phyloP scores from a whole-genome alignment of 768 basidiomycete genomes.

The Rhizopogon salebrosus region DNA sequence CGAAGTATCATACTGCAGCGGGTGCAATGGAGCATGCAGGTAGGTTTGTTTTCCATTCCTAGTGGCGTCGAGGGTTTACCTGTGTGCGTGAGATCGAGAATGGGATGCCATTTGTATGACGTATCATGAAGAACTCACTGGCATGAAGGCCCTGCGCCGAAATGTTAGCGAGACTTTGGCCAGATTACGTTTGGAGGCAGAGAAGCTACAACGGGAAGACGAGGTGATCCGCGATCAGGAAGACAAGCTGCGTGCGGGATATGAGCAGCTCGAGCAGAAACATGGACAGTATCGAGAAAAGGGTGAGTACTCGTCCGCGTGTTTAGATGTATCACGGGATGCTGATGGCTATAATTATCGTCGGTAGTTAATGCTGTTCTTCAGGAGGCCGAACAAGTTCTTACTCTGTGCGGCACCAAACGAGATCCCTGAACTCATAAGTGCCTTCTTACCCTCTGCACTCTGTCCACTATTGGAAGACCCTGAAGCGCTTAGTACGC shows the following conservation, averaged over 20 bases:
- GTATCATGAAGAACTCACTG: slow-evolving; percentile 59
- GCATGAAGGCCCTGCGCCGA: slow-evolving; percentile 50
- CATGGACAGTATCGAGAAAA: slow-evolving; percentile 37
- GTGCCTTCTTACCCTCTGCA: no score
- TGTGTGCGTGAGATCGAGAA: slow-evolving; percentile 41
- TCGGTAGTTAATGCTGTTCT: slow-evolving; percentile 34
- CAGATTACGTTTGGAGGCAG: slow-evolving; percentile 33
- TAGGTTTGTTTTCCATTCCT: slow-evolving; percentile 14
- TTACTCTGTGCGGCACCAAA: slow-evolving; percentile 40
- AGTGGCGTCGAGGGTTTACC: background rate
- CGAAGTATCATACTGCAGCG: slow-evolving; percentile 38
- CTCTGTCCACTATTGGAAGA: background rate
- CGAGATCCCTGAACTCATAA: slow-evolving; percentile 20
- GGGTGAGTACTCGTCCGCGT: slow-evolving; percentile 21
- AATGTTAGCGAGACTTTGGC: slow-evolving; percentile 42
- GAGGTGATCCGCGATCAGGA: slow-evolving; percentile 37
- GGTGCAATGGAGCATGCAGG: slow-evolving; percentile 37
- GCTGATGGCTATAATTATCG: slow-evolving; percentile 5
- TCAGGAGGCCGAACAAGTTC: slow-evolving; percentile 41
- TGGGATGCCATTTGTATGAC: slow-evolving; percentile 52
- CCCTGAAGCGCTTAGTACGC: background rate
- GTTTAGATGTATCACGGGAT: background rate
- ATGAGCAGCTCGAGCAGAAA: slow-evolving; percentile 35
- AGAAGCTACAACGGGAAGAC: slow-evolving; percentile 37
- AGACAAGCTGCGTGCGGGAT: slow-evolving; percentile 31